A percentile compares a stretch with the other conserved stretches of the same genome.
Conservation (phyloP, 2,329 filamentous ascomycete genomes). For the Hawksworthiomyces lignivorus region DNA sequence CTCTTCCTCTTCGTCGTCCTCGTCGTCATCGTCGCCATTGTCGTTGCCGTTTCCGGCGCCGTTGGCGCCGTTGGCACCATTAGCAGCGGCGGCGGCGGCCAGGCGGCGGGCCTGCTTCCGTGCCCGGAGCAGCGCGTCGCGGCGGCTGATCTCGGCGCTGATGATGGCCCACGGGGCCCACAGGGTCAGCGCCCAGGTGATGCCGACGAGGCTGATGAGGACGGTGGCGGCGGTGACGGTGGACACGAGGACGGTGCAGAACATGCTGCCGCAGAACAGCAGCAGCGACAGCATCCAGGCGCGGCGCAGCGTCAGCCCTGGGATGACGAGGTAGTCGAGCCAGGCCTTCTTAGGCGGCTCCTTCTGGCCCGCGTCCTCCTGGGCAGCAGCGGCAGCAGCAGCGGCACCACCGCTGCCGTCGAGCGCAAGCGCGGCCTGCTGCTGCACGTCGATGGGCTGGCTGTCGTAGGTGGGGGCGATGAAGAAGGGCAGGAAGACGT, state of each 20-base stretch:
- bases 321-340: slow-evolving; percentile 63
- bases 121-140: slow-evolving; percentile 53
- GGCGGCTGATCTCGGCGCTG: slow-evolving; percentile 79
- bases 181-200: slow-evolving; percentile 86
- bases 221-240: slow-evolving; percentile 64
- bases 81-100: neutral
- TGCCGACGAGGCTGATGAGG: slow-evolving; percentile 72
- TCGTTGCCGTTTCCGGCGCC: slow-evolving; percentile 14
- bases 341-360: slow-evolving; percentile 31
- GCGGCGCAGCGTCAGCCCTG: slow-evolving; percentile 76
- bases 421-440: neutral
- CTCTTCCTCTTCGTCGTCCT: slow-evolving; percentile 36
- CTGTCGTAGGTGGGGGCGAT: slow-evolving; percentile 71
- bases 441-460: slow-evolving; percentile 19
- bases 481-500: slow-evolving; percentile 77
- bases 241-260: slow-evolving; percentile 70
- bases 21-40: slow-evolving; percentile 22
- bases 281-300: slow-evolving; percentile 81
- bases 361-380: slow-evolving; percentile 16
- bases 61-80: slow-evolving; percentile 19
- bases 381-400: too few species aligned
- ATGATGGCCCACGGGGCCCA: slow-evolving; percentile 97
- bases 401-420: too few species aligned
- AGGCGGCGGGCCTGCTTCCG: slow-evolving; percentile 21
- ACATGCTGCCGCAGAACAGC: slow-evolving; percentile 77